Base-by-base conservation (phyloP, 2,329 filamentous ascomycete genomes). In the Madurella mycetomatis region DNA sequence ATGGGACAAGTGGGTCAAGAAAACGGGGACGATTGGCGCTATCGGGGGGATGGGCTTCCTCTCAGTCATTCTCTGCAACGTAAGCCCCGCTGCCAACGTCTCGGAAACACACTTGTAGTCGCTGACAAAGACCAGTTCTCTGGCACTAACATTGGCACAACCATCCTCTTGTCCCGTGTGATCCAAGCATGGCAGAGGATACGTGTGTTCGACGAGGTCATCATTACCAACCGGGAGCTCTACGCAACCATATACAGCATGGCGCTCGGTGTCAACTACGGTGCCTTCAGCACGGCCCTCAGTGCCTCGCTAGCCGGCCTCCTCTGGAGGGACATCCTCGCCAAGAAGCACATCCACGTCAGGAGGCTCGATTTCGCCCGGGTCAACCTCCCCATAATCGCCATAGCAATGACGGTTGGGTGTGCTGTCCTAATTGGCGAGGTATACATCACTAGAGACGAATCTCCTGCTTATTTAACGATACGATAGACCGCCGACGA, bases 181-280 rank as follows among this genome's bases (percentile, higher is more conserved):
- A 80, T 90, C 11, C 86, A 90, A 65, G 72, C 80, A 0, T 90
- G 87, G 87, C 72, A 81, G 58, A 63, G 71, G 1, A 87, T 90
- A 41, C 82, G 86, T 59, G 52, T 64, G 0, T 55, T 59, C 0
- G 77, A 74, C 40, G 69, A 69, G 0, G 69, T 66, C 1, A 67
- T 75, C 1, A 86, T 90, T 47, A 79, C 73, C 12, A 72, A 88
- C 42, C 78, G 86, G 3, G 86, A 80, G 0, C 88, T 88, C 65
- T 89, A 85, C 86, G 86, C 80, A 0, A 87, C 86, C 0, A 81
- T 90, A 0, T 90, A 90, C 67, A 81, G 80, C 66, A 87, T 90
- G 84, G 86, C 86, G 0, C 70, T 90, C 0, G 86, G 86, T 2
- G 84, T 89, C 56, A 90, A 90, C 66, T 90, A 84, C 54, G 86